Evolutionary conservation across 2,329 filamentous ascomycete species (phyloP), one percentile per base, ranked within the genome.

Genomic region (Microdochium nivale): DNA sequence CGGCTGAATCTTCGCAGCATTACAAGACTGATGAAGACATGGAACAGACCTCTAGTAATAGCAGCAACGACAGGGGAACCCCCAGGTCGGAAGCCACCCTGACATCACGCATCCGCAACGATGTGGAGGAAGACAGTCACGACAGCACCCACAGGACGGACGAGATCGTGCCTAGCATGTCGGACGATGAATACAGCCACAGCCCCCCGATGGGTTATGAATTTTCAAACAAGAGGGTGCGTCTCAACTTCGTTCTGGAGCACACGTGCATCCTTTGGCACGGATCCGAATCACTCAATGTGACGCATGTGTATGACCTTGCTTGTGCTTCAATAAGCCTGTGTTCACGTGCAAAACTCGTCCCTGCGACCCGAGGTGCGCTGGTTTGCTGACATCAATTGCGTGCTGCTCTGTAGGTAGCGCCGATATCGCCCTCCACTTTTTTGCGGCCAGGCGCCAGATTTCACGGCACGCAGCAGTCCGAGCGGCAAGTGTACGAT

Each of bases 391-490:
- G 23, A 44, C 19, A 23, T 24, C 14, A 44, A 11, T 13, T 23
- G 4, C 13, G 8, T 37, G 13, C 40, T 21, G 16, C 14, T 19
- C 9, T 44, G n/a, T 13, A 44, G 87, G 77, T 87, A 57, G 78
- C 87, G 52, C 87, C 90, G 2, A 84, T 84, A 51, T 84, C 87
- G n/a, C 85, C 89, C 1, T 96, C 89, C 1, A 94, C 90, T 0
- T 95, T 86, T 66, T 75, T 99, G 52, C 86, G 90, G 47, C 83
- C 91, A 2, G 91, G 91, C 19, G 96, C 90, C 69, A 88, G 82
- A 61, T 99, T 96, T 64, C 80, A 81, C 53, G 94, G 94, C 52
- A 95, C 88, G 14, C 94, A 99, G 63, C 87, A 92, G 65, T 97
- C 92, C 2, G 92, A 97, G 65, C 83, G 88, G 54, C 90, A 96